Base-by-base conservation (phyloP, 495 filamentous ascomycete genomes). In the Neurospora discreta region DNA sequence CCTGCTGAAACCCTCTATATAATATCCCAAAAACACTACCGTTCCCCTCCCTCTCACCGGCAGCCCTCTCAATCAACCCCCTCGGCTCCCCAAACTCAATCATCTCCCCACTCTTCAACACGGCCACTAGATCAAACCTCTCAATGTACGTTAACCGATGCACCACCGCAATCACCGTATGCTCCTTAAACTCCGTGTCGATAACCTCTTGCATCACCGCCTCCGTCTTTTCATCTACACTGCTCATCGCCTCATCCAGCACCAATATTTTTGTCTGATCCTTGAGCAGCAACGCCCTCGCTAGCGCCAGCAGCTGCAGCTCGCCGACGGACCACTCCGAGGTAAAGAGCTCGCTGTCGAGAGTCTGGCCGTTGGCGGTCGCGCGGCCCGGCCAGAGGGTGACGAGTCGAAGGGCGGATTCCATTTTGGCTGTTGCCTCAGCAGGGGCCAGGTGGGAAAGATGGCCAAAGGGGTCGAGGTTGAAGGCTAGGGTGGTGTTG, bases 271-370 rank as follows among this genome's bases (percentile, higher is more conserved):
- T 74, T 0, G 68, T 72, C 5, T 60, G 3, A 26, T 33, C 52
- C 39, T 75, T 76, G 26, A 83, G 77, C 68, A 91, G 80, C 16
- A 91, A 75, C 3, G 87, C 89, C 9, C 88, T 82, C 3, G 86
- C 88, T 15, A 91, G 81, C 73, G 85, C 85, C 73, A 90, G 83
- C n/a, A 91, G 82, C 76, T 91, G 89, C 33, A 81, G 80, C 72
- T 91, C 88, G 1, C 89, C 89, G 52, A 86, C 83, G 0, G 85
- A 88, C 20, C 90, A 81, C 71, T 80, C 80, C 42, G 83, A 76
- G 13, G 79, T 82, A 11, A 82, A 82, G 41, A 90, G 80, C 7
- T 84, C 80, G 5, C 81, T 83, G 73, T 84, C 84, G 1, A 90
- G 78, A 1, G 71, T 69, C 20, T 13, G 44, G 1, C 52, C 26